phyloP scores from a whole-genome alignment of 176 grass and related monocot genomes.

The Ananas comosus region DNA sequence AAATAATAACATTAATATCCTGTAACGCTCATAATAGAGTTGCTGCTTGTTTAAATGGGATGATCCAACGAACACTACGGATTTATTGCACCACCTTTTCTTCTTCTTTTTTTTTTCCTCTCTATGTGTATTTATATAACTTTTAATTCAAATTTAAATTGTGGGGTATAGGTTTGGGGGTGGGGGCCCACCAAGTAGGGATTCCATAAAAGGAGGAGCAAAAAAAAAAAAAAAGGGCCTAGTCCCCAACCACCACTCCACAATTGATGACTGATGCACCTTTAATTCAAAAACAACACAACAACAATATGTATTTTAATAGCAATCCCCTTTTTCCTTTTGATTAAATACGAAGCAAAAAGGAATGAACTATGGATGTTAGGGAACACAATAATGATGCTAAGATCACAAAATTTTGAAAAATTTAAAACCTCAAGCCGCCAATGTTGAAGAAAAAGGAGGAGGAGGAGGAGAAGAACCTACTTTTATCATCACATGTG shows the following conservation, averaged over 20 bases:
- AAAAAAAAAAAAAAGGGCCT: neutral
- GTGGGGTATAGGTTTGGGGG: neutral
- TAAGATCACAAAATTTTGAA: neutral
- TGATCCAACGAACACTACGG: too few relatives aligned
- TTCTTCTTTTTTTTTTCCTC: too few relatives aligned
- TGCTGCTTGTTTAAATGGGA: too few relatives aligned
- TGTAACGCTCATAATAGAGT: too few relatives aligned
- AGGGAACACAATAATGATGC: constrained; percentile 1
- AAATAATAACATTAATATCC: too few relatives aligned
- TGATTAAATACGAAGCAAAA: neutral
- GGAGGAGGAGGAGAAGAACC: neutral
- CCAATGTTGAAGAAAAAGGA: neutral
- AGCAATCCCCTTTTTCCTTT: neutral
- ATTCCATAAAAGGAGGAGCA: neutral
- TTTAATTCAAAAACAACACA: neutral
- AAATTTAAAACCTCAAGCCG: neutral
- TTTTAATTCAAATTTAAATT: too few relatives aligned
- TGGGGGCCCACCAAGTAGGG: neutral
- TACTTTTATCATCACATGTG: neutral
- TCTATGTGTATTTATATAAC: too few relatives aligned
- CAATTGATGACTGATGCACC: neutral
- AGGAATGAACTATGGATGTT: neutral
- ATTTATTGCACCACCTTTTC: too few relatives aligned
- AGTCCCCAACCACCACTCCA: neutral
- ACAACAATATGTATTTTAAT: neutral